Conservation (phyloP, 2,329 filamentous ascomycete species). For the Fusarium veterinarium region DNA sequence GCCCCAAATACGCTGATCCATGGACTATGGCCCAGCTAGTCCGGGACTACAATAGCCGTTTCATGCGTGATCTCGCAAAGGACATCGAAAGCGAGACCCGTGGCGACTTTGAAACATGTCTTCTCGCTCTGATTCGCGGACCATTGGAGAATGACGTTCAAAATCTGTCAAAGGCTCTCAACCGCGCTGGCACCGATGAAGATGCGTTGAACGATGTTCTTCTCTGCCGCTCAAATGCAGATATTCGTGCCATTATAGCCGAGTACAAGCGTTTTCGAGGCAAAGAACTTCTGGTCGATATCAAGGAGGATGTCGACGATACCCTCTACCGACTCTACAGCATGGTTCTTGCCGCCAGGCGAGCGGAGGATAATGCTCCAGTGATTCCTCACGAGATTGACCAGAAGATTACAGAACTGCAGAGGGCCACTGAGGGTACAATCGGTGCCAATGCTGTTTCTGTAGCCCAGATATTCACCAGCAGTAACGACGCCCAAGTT, state of each 20-base stretch:
- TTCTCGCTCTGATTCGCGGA: slow-evolving; percentile 47
- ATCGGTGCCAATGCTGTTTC: slow-evolving; percentile 47
- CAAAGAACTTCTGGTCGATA: slow-evolving; percentile 46
- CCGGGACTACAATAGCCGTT: slow-evolving; percentile 49
- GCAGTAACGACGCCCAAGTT: slow-evolving; percentile 49
- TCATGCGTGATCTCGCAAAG: slow-evolving; percentile 48
- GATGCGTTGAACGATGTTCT: slow-evolving; percentile 51
- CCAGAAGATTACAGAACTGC: slow-evolving; percentile 48
- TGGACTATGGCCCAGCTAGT: slow-evolving; percentile 50
- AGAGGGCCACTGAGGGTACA: slow-evolving; percentile 48
- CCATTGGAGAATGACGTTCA: slow-evolving; percentile 50
- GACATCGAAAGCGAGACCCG: slow-evolving; percentile 51
- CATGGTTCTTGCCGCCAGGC: slow-evolving; percentile 46
- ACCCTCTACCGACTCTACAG: slow-evolving; percentile 49
- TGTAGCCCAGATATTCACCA: slow-evolving; percentile 49
- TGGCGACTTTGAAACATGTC: slow-evolving; percentile 46
- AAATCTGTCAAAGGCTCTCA: slow-evolving; percentile 46
- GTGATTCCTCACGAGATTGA: slow-evolving; percentile 48
- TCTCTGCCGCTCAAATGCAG: slow-evolving; percentile 51
- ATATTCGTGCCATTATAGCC: slow-evolving; percentile 48
- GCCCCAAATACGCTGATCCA: slow-evolving; percentile 48
- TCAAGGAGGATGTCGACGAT: slow-evolving; percentile 49
- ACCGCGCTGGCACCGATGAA: slow-evolving; percentile 49
- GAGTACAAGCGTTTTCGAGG: slow-evolving; percentile 47
- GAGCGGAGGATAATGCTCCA: slow-evolving; percentile 46